A percentile compares a stretch with the other conserved stretches of the same genome.
These are phyloP conservation scores for Coprinopsis marcescibilis DNA, from an alignment of 768 basidiomycete species.

Conservation along the genomic window DNA sequence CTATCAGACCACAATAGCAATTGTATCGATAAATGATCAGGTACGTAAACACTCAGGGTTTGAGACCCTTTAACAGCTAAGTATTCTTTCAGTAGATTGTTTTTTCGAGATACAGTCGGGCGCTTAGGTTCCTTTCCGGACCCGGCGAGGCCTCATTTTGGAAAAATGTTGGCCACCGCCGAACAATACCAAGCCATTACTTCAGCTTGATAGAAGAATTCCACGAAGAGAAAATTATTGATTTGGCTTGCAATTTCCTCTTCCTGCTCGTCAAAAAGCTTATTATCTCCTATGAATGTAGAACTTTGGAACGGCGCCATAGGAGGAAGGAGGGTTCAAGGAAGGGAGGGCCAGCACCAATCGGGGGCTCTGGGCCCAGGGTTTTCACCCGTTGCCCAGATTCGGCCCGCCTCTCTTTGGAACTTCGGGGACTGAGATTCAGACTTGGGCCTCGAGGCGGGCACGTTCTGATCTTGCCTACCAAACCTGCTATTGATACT, in stretches of 20 bases:
- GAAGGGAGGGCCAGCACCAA: neutral
- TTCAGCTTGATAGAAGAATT: slow-evolving; percentile 1
- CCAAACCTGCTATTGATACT: no score
- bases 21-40: slow-evolving; percentile 3
- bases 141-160: neutral
- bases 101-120: neutral
- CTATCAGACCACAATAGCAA: slow-evolving; percentile 9
- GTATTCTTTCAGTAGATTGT: neutral
- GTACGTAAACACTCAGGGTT: neutral
- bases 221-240: neutral
- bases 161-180: neutral
- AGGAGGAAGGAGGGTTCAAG: neutral
- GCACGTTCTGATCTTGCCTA: slow-evolving; percentile 46
- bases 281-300: slow-evolving; percentile 1
- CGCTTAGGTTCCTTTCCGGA: slow-evolving; percentile 1
- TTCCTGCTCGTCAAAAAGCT: slow-evolving; percentile 1
- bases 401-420: neutral
- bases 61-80: neutral
- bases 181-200: neutral
- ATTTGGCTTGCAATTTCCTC: slow-evolving; percentile 6
- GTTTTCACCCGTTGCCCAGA: slow-evolving; percentile 4
- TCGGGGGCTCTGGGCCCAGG: slow-evolving; percentile 1
- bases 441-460: slow-evolving; percentile 32
- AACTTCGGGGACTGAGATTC: slow-evolving; percentile 2
- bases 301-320: neutral